These are phyloP conservation scores for Mycena leptocephala DNA, from an alignment of 768 basidiomycete species.

Conservation along the genomic window DNA sequence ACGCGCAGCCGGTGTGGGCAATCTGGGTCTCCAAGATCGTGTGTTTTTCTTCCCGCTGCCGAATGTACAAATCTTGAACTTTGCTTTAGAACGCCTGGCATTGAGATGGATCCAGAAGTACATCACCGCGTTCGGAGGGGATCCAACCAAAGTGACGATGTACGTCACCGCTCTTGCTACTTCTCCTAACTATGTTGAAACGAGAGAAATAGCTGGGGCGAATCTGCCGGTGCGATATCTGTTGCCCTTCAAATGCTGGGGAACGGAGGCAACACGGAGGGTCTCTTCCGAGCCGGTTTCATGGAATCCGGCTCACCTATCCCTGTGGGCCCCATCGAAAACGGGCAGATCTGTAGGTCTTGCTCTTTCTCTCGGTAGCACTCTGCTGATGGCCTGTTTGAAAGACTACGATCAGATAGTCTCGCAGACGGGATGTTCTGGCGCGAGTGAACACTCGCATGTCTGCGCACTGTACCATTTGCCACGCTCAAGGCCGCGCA, in stretches of 20 bases:
- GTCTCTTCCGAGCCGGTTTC: slow-evolving; percentile 65
- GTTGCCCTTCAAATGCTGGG: slow-evolving; percentile 67
- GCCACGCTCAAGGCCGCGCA: slow-evolving; percentile 56
- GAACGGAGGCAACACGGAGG: slow-evolving; percentile 61
- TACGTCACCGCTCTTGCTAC: slow-evolving; percentile 44
- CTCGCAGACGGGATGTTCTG: slow-evolving; percentile 46
- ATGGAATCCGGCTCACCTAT: slow-evolving; percentile 68
- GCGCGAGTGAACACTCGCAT: slow-evolving; percentile 57
- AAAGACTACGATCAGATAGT: slow-evolving; percentile 62
- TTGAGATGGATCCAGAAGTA: slow-evolving; percentile 80
- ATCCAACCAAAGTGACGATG: slow-evolving; percentile 74
- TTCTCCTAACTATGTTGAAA: not conserved
- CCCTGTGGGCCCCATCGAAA: slow-evolving; percentile 59
- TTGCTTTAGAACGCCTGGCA: slow-evolving; percentile 65
- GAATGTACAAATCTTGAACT: not conserved
- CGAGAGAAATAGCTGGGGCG: slow-evolving; percentile 50
- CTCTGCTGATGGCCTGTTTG: not conserved
- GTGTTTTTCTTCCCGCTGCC: slow-evolving; percentile 38
- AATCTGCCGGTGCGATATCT: slow-evolving; percentile 69
- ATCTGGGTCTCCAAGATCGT: slow-evolving; percentile 80
- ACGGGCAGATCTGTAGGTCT: slow-evolving; percentile 56
- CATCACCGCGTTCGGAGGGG: slow-evolving; percentile 76
- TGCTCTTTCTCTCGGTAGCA: not conserved
- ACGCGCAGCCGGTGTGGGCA: slow-evolving; percentile 67
- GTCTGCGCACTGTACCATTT: slow-evolving; percentile 57